Evolutionary conservation across 1,139 yeast genomes (phyloP), one percentile per base, ranked within the genome.

Genomic region (Blastobotrys petasosporus): DNA sequence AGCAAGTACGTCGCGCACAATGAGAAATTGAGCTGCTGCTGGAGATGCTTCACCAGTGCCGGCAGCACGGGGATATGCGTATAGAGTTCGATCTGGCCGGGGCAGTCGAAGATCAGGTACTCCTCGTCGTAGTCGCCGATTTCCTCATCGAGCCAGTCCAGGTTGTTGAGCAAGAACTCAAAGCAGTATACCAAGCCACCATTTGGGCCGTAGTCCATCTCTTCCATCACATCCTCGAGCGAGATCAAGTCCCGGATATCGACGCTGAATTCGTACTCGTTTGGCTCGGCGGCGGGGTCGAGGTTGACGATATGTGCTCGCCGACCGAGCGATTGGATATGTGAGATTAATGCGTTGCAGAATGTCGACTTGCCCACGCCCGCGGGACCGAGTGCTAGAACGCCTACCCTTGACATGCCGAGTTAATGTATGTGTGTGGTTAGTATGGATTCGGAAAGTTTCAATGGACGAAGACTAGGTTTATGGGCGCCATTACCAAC

Each of bases 261-360:
- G 28, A 92, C 82, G 13, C 95, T 84, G 63, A 92, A 94, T 60
- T 88, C 96, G 63, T 77, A 92, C 59, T 90, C 90, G 2, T 79
- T 79, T 11, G 97, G 87, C 53, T 88, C 96, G 2, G 98, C 98
- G 0, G 98, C 98, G 7, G 99, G 99, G 66, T 92, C 98, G 42
- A 94, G 70, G 62, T 92, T 92, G 23, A 92, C 97, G 37, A 94
- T 79, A 64, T 92, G 97, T 1, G 96, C 97, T 41, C 95, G 72
- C 50, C 98, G 80, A 1, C 98, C 97, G 28, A 85, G 75, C 28
- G 87, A 75, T 65, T 87, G 94, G 82, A 94, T 85, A 63, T 92
- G 85, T 1, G 94, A 69, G 46, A 94, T 84, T 51, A 92, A 76
- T 11, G 95, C 74, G 60, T 85, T 85, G 68, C 97, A 90, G 62